Evolutionary conservation across 495 filamentous ascomycete genomes (phyloP), one percentile per base, ranked within the genome.

Genomic region (Massariosphaeria phaeospora): DNA sequence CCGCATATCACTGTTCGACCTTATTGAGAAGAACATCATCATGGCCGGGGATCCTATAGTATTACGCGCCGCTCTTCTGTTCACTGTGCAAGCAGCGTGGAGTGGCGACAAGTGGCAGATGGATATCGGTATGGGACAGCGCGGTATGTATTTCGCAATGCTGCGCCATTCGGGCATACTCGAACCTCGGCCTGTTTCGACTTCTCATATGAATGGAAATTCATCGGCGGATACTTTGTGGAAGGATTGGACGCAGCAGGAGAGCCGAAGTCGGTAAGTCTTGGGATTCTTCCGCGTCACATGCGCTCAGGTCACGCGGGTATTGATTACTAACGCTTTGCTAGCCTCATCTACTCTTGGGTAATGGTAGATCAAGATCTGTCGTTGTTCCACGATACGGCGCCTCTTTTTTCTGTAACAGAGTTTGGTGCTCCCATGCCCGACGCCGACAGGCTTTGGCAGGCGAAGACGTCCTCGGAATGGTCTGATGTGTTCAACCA

Each of bases 41-140:
- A 74, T 84, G 62, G 73, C 75, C 25, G 75, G 78, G 4, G 78
- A 84, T 63, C 77, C 77, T 1, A 75, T 73, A 11, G 72, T 80
- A 0, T 72, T 83, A 44, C 74, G 78, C 25, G 79, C 79, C 33
- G 81, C 80, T 0, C 67, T 85, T 5, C 71, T 85, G 10, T 83
- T 84, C 63, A 79, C 74, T 1, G 70, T 82, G 1, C 70, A 81
- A 9, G 80, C 77, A 4, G 77, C 76, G 0, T 85, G 82, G 82
- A 80, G 80, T 60, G 81, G 82, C 40, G 82, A 85, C 63, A 83
- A 83, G 62, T 83, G 80, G 80, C 80, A 81, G 39, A 85, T 85
- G 80, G 80, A 84, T 55, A 83, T 83, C 41, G 77, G 79, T 23
- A 82, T 82, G 78, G 81, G 81, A n/a, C 81, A 84, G 62, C 74